Conservation (phyloP, 768 basidiomycete species). For the Agrocybe praecox region DNA sequence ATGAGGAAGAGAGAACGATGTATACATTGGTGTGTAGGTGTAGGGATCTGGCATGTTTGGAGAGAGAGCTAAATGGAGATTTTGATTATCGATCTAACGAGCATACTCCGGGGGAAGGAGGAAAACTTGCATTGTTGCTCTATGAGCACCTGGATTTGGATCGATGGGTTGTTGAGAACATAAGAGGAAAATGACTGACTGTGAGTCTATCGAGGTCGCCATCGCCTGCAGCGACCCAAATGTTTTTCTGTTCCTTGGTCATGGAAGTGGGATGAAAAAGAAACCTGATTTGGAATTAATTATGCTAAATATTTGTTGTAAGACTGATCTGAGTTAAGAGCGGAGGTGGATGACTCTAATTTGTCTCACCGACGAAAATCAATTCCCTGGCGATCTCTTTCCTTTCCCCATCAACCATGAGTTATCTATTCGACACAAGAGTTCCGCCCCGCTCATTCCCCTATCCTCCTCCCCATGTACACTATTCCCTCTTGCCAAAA, state of each 20-base stretch:
- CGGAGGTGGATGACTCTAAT: constrained; percentile 8
- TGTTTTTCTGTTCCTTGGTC: constrained; percentile 46
- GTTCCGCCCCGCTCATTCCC: constrained; percentile 18
- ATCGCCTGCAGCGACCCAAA: constrained; percentile 94
- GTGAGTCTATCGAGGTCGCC: constrained; percentile 80
- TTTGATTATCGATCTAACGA: constrained; percentile 30
- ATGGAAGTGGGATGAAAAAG: constrained; percentile 6
- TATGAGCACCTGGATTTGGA: constrained; percentile 52
- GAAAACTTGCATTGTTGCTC: constrained; percentile 55
- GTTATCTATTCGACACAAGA: constrained; percentile 17
- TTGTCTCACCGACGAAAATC: constrained; percentile 18
- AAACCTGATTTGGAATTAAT: constrained; percentile 23
- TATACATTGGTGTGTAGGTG: constrained; percentile 83
- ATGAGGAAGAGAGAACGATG: constrained; percentile 16
- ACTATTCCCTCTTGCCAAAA: constrained; percentile 46
- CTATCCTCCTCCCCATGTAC: constrained; percentile 38
- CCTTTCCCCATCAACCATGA: constrained; percentile 16
- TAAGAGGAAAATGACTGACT: constrained; percentile 41
- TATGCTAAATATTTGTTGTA: constrained; percentile 15
- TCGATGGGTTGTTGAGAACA: constrained; percentile 17
- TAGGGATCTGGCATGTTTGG: constrained; percentile 71
- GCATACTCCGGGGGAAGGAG: constrained; percentile 16
- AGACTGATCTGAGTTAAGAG: constrained; percentile 5
- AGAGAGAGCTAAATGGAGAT: constrained; percentile 51
- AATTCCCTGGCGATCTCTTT: constrained; percentile 10